Evolutionary conservation across 768 basidiomycete species (phyloP).

Genomic region (Psilocybe azurescens): DNA sequence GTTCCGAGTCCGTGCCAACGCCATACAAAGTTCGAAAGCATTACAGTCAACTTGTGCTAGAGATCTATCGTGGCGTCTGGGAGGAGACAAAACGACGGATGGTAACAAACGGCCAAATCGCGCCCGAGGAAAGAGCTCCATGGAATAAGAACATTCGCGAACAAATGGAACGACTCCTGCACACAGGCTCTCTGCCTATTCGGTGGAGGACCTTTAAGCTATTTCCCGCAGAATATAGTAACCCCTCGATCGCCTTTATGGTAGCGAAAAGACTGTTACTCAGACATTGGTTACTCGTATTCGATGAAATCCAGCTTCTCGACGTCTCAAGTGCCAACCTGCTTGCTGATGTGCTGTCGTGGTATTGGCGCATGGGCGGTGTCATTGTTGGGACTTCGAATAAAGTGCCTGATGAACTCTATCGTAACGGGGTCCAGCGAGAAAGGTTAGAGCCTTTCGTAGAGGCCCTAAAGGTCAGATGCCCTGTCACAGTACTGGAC

Average conservation of each 20-base stretch:
- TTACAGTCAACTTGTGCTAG: slow-evolving; percentile 61
- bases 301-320: slow-evolving; percentile 66
- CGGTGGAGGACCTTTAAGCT: slow-evolving; percentile 31
- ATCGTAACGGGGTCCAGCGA: slow-evolving; percentile 60
- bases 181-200: slow-evolving; percentile 34
- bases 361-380: slow-evolving; percentile 69
- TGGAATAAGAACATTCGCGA: slow-evolving; percentile 31
- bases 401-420: slow-evolving; percentile 58
- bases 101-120: slow-evolving; percentile 16
- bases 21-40: slow-evolving; percentile 60
- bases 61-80: slow-evolving; percentile 60
- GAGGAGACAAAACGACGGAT: slow-evolving; percentile 50
- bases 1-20: slow-evolving; percentile 55
- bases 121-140: slow-evolving; percentile 22
- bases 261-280: slow-evolving; percentile 51
- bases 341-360: slow-evolving; percentile 56
- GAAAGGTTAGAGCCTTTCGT: slow-evolving; percentile 63
- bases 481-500: slow-evolving; percentile 52
- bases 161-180: slow-evolving; percentile 34
- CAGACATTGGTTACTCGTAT: slow-evolving; percentile 55
- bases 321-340: slow-evolving; percentile 63
- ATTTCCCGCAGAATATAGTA: slow-evolving; percentile 24
- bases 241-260: slow-evolving; percentile 46
- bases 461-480: slow-evolving; percentile 55
- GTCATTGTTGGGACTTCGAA: slow-evolving; percentile 57